These are phyloP conservation scores for Beauveria pseudobassiana DNA, from an alignment of 2,329 filamentous ascomycete genomes.

Conservation along the genomic window DNA sequence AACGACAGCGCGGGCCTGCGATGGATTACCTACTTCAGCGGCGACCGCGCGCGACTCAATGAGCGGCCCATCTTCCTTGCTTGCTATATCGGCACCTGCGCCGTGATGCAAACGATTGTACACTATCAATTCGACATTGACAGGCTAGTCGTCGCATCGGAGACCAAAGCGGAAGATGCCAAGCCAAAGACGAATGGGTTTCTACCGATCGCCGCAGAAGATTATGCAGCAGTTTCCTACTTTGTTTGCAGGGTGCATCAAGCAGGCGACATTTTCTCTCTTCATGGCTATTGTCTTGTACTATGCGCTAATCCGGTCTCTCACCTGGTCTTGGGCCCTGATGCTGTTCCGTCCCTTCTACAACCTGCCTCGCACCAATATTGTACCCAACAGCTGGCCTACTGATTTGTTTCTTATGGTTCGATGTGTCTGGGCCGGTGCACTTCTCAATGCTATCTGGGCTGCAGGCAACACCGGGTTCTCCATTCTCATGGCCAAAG, in stretches of 20 bases:
- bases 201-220: conserved; percentile 24
- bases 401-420: conserved; percentile 48
- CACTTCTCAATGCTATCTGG: conserved; percentile 67
- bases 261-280: conserved; percentile 33
- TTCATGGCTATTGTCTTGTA: conserved; percentile 51
- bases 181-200: conserved; percentile 19
- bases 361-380: conserved; percentile 65
- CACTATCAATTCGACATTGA: conserved; percentile 73
- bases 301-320: conserved; percentile 50
- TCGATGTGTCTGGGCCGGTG: conserved; percentile 54
- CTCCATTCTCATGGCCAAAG: conserved; percentile 68
- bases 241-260: conserved; percentile 30
- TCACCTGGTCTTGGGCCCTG: conserved; percentile 63
- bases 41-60: conserved; percentile 70
- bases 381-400: conserved; percentile 51
- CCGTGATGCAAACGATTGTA: conserved; percentile 57
- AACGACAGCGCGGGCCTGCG: conserved; percentile 53
- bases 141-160: conserved; percentile 38
- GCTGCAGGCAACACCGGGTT: conserved; percentile 70
- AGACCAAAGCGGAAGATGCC: conserved; percentile 12
- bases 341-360: conserved; percentile 65
- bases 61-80: conserved; percentile 79
- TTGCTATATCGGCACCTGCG: conserved; percentile 60
- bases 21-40: conserved; percentile 64
- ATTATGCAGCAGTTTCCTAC: conserved; percentile 32